These are phyloP conservation scores for Trametes pubescens DNA, from an alignment of 1,284 basidiomycete genomes.

Conservation along the genomic window DNA sequence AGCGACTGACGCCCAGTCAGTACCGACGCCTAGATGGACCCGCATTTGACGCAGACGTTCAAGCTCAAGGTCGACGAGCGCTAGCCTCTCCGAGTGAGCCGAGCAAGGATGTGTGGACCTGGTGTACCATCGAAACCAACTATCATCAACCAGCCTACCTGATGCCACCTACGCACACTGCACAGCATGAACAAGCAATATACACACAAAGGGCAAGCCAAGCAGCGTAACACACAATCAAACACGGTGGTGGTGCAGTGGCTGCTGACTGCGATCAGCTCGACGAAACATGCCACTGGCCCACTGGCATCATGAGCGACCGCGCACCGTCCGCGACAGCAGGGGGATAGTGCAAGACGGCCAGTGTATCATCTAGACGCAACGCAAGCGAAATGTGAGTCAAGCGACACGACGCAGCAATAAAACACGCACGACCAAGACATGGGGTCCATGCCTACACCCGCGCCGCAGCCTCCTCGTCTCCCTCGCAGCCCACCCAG, in stretches of 20 bases:
- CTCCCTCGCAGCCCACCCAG: slow-evolving; percentile 10
- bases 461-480: neutral
- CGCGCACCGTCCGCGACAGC: neutral
- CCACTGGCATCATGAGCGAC: neutral
- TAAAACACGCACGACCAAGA: neutral
- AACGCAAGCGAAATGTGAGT: neutral
- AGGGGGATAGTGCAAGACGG: neutral
- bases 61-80: no score
- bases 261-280: neutral
- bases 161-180: neutral
- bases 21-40: no score
- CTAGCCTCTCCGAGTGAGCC: neutral
- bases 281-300: neutral
- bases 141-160: neutral
- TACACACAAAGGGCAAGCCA: neutral
- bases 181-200: neutral
- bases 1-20: no score
- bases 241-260: neutral
- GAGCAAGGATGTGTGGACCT: neutral
- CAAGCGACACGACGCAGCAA: neutral
- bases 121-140: neutral
- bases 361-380: neutral
- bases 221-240: neutral
- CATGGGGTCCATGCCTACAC: neutral
- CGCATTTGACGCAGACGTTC: no score